phyloP scores from a whole-genome alignment of 2,329 filamentous ascomycete species.

The Trichoderma simmonsii region DNA sequence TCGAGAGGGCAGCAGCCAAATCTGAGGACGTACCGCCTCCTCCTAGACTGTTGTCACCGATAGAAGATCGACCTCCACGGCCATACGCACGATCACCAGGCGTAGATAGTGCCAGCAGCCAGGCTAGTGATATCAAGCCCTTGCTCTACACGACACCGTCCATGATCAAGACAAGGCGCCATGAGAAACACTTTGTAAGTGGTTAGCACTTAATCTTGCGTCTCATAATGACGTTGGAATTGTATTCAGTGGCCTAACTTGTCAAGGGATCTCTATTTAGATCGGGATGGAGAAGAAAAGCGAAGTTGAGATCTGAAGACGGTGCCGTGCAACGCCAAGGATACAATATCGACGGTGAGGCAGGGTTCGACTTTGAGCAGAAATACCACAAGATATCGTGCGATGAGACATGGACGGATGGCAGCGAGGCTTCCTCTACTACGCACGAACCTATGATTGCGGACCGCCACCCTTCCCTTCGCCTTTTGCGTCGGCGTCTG shows the following conservation, averaged over 20 bases:
- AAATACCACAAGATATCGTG: neutral
- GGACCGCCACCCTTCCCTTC: conserved; percentile 15
- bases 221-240: neutral
- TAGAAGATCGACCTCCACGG: neutral
- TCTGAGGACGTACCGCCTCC: neutral
- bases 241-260: neutral
- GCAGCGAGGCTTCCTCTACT: neutral
- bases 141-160: neutral
- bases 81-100: neutral
- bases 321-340: neutral
- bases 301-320: neutral
- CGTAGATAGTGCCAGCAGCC: neutral
- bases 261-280: neutral
- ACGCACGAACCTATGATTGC: neutral
- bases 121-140: neutral
- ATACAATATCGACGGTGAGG: conserved; percentile 27
- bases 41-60: neutral
- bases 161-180: neutral
- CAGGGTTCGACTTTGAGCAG: conserved; percentile 7
- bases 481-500: conserved; percentile 20
- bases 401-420: neutral
- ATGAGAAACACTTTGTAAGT: neutral
- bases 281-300: neutral
- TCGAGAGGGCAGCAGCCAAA: neutral
- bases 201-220: too few species aligned